phyloP scores from a whole-genome alignment of 2,329 filamentous ascomycete species.

The Epichloe sp. region DNA sequence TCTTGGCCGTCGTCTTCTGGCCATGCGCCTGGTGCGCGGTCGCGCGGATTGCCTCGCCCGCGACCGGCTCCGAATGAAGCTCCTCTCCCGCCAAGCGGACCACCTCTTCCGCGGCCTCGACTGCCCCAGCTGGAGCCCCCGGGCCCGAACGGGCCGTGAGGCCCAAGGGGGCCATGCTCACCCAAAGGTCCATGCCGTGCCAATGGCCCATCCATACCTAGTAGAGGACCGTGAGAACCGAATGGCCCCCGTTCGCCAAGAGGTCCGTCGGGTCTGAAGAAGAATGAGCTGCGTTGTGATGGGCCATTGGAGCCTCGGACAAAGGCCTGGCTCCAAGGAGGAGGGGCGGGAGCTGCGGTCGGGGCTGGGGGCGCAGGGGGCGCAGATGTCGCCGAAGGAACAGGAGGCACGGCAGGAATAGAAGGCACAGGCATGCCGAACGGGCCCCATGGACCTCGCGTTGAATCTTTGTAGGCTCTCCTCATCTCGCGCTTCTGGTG shows the following conservation, averaged over 20 bases:
- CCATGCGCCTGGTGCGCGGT: slow-evolving; percentile 20
- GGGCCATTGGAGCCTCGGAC: background rate
- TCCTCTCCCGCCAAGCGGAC: slow-evolving; percentile 4
- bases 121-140: background rate
- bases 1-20: slow-evolving; percentile 15
- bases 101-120: background rate
- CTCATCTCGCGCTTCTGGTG: slow-evolving; percentile 18
- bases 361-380: background rate
- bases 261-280: background rate
- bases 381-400: background rate
- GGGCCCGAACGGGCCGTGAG: background rate
- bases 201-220: too few relatives aligned
- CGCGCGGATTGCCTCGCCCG: background rate
- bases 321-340: background rate
- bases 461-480: slow-evolving; percentile 17
- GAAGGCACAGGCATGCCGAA: slow-evolving; percentile 1
- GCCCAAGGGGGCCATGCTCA: background rate
- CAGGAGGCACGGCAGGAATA: background rate
- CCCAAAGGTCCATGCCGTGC: too few relatives aligned
- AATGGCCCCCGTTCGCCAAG: background rate
- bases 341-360: slow-evolving; percentile 1
- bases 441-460: slow-evolving; percentile 10
- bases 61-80: background rate
- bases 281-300: background rate
- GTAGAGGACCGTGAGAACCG: background rate